Conservation (phyloP, 441 rosid genomes). For the Populus hybrid region DNA sequence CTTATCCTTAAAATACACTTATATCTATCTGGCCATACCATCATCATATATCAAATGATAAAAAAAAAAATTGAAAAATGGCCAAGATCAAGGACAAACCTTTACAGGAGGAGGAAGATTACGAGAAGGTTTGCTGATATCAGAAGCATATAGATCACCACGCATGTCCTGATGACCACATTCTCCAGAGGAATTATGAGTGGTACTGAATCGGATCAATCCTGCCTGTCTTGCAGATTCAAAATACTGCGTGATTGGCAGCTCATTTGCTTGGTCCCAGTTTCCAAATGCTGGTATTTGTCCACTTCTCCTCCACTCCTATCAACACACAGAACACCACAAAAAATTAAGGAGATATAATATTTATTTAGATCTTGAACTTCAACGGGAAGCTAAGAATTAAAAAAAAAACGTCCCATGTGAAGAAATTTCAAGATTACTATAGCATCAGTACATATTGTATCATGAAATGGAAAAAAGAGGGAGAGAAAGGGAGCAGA, state of each 20-base stretch:
- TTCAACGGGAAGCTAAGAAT: constrained; percentile 3
- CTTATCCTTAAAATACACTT: no score
- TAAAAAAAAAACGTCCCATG: background rate
- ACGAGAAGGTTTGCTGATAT: constrained; percentile 69
- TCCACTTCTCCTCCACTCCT: constrained; percentile 30
- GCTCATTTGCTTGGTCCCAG: constrained; percentile 80
- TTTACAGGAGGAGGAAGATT: constrained; percentile 38
- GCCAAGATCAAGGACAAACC: constrained; percentile 36
- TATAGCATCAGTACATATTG: background rate
- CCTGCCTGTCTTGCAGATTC: constrained; percentile 73
- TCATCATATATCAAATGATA: no score
- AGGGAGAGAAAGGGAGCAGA: background rate
- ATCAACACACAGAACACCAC: background rate
- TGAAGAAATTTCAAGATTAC: background rate
- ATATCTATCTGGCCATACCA: no score
- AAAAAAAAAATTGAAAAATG: no score
- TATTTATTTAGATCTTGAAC: background rate
- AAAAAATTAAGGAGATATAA: background rate
- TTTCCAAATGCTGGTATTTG: constrained; percentile 91
- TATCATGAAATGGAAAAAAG: background rate
- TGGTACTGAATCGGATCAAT: constrained; percentile 38
- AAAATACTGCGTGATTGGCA: constrained; percentile 86
- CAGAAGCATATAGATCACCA: constrained; percentile 56
- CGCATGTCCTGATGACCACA: constrained; percentile 56
- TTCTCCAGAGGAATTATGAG: constrained; percentile 43